Base-by-base conservation (phyloP, 768 basidiomycete genomes). In the Dioszegia aurantiaca region DNA sequence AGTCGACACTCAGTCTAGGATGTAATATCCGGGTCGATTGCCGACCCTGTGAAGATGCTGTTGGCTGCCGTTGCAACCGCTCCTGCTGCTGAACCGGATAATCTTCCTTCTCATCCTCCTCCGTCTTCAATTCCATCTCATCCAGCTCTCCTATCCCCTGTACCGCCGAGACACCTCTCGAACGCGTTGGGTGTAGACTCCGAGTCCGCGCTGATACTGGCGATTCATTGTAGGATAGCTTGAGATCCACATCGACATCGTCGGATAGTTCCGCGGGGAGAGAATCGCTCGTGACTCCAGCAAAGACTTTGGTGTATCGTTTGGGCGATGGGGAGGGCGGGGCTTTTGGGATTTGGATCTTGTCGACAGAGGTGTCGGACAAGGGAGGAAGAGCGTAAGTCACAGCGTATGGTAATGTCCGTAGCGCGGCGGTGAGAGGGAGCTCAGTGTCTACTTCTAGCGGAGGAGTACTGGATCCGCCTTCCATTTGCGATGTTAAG, bases 251-350 rank as follows among this genome's bases (percentile, higher is more conserved):
- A 33, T 55, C 59, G 16, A 60, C 55, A 17, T 56, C 59, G 30
- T 60, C 58, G 10, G 65, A 58, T 53, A 63, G 23, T 0, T 53
- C 56, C 8, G 17, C 23, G 8, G 65, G 62, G n/a, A 61, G 33
- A 4, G 41, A 45, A 28, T 47, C 59, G 27, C 19, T 23, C 28
- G 31, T 24, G 4, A 63, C 59, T 3, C 53, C 56, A 10, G 45
- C 31, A 36, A 63, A 67, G 3, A 49, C 45, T 19, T 31, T 14
- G 14, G 65, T 63, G 45, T 19, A 58, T 16, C 21, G 36, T 26
- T 19, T 14, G 12, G 51, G 30, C 2, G 23, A 19, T 10, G 43
- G 43, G 3, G 31, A 23, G 9, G n/a, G 17, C 5, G 19, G 28
- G 12, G 17, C n/a, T n/a, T n/a, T 36, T n/a, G 17, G 48, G 19